Evolutionary conservation across 345 rosid species (phyloP).

Genomic region (Aegle marmelos): DNA sequence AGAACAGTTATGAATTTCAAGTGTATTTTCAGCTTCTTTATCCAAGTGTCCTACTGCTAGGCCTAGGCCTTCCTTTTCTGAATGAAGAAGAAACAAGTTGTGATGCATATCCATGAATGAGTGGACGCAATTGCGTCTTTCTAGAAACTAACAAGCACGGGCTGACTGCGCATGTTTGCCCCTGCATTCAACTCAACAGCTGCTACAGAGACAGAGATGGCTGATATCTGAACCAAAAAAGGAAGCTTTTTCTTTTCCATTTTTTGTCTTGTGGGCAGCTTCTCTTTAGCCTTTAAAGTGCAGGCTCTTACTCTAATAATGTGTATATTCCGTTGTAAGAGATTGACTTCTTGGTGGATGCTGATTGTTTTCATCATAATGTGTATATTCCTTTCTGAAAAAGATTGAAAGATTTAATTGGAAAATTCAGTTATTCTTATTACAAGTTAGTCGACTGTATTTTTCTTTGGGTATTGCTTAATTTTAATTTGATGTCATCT

Average conservation of each 20-base stretch:
- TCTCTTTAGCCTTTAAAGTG: no score
- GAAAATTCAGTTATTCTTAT: no score
- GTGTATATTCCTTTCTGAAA: no score
- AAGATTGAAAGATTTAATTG: no score
- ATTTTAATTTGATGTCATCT: neutral
- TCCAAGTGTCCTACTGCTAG: neutral
- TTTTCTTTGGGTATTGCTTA: neutral
- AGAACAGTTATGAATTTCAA: neutral
- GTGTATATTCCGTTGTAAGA: no score
- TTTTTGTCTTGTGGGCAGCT: neutral
- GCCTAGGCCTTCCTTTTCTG: no score
- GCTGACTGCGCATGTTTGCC: neutral
- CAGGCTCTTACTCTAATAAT: no score
- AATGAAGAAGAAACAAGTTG: neutral
- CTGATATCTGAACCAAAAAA: neutral
- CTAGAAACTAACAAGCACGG: neutral
- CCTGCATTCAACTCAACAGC: neutral
- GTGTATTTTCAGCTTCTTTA: neutral
- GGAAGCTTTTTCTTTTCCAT: neutral
- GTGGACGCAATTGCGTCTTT: neutral
- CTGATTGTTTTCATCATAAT: no score
- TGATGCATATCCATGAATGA: neutral
- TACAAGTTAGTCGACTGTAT: neutral
- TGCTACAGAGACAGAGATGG: neutral
- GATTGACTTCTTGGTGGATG: no score